These are phyloP conservation scores for Diaporthe sp. DNA, from an alignment of 2,329 filamentous ascomycete species.

Conservation along the genomic window DNA sequence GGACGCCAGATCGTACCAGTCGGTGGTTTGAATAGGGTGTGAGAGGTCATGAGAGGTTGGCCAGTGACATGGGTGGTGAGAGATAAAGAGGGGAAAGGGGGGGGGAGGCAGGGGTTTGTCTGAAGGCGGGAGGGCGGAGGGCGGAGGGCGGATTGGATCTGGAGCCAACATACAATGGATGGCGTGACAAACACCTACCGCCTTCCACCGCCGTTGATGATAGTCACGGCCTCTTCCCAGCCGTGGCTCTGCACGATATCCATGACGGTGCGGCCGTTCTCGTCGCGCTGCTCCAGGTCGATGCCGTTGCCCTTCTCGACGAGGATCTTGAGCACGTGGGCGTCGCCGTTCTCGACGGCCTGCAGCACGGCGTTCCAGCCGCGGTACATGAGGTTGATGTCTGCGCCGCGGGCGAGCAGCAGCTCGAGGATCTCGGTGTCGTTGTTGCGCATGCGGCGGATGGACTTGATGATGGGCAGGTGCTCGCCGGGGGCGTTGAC, in stretches of 20 bases:
- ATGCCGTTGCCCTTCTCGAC: slow-evolving; percentile 50
- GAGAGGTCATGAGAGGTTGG: background rate
- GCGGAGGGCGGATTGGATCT: slow-evolving; percentile 7
- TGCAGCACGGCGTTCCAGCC: slow-evolving; percentile 77
- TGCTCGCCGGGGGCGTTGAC: slow-evolving; percentile 79
- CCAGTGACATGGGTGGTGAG: background rate
- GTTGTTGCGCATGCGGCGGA: slow-evolving; percentile 69
- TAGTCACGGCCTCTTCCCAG: slow-evolving; percentile 69
- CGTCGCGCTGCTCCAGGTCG: slow-evolving; percentile 46
- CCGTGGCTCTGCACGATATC: slow-evolving; percentile 71
- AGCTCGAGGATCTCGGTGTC: slow-evolving; percentile 74
- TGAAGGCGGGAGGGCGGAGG: background rate
- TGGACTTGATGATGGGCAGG: slow-evolving; percentile 78
- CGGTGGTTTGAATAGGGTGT: background rate
- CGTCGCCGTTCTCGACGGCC: slow-evolving; percentile 74
- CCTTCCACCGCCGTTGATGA: slow-evolving; percentile 53
- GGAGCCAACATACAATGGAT: slow-evolving; percentile 26
- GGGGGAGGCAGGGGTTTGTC: too few relatives aligned
- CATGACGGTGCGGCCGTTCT: slow-evolving; percentile 56
- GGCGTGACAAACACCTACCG: slow-evolving; percentile 39
- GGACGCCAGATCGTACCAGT: slow-evolving; percentile 17
- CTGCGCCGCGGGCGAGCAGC: slow-evolving; percentile 73
- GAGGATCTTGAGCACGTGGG: slow-evolving; percentile 66
- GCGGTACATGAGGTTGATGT: slow-evolving; percentile 77
- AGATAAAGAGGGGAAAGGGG: background rate